phyloP scores from a whole-genome alignment of 345 rosid genomes.

The Eucalyptus regnans region DNA sequence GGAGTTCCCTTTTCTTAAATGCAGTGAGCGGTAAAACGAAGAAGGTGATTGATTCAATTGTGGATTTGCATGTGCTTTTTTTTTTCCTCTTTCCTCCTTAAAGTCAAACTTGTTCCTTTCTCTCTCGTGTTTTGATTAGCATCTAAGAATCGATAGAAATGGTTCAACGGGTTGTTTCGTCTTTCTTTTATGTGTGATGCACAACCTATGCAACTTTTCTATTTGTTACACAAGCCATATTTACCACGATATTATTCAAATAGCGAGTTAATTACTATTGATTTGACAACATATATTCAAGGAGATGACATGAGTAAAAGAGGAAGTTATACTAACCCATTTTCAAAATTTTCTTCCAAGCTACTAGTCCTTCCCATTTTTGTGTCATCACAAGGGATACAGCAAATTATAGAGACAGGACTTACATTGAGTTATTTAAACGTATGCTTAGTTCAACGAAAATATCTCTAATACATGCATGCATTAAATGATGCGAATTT shows the following conservation, averaged over 20 bases:
- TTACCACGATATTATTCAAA: neutral
- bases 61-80: no score
- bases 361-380: neutral
- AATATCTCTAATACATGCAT: accelerated
- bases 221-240: neutral
- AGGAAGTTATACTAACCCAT: neutral
- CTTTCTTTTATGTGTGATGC: neutral
- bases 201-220: neutral
- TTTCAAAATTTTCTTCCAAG: neutral
- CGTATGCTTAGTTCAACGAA: neutral
- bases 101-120: neutral
- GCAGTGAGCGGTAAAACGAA: no score
- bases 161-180: accelerated
- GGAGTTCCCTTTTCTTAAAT: no score
- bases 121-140: neutral
- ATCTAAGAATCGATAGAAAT: neutral
- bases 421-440: neutral
- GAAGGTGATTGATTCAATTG: no score
- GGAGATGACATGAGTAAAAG: neutral
- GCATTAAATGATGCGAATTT: neutral
- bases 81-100: neutral
- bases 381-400: neutral
- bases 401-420: neutral
- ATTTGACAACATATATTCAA: neutral
- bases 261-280: neutral